A percentile compares a stretch with the other conserved stretches of the same genome.
These are phyloP conservation scores for Hysterangium stoloniferum DNA, from an alignment of 768 basidiomycete species.

Conservation along the genomic window DNA sequence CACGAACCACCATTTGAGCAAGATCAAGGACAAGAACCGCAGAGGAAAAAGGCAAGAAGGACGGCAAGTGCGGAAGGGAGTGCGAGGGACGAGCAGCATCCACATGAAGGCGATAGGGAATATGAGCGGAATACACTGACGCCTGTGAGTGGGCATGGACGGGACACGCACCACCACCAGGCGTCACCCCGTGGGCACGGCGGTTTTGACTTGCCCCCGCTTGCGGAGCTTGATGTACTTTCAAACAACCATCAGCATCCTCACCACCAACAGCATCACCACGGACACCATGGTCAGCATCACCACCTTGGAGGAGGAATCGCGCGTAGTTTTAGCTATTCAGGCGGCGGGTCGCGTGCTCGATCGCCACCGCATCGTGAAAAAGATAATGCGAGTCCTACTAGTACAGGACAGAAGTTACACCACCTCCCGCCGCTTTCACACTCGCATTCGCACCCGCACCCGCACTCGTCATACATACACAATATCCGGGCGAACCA, in stretches of 20 bases:
- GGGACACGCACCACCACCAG: conserved; percentile 6
- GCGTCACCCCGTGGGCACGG: conserved; percentile 27
- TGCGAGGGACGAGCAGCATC: conserved; percentile 27
- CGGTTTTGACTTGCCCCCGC: conserved; percentile 58
- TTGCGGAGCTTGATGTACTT: conserved; percentile 19
- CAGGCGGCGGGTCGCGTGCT: not conserved
- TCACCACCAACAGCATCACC: not conserved
- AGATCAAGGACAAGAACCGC: conserved; percentile 3
- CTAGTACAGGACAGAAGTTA: not conserved
- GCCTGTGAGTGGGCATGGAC: not conserved
- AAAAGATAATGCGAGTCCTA: not conserved
- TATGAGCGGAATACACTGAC: conserved; percentile 27
- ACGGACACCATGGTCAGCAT: conserved; percentile 4
- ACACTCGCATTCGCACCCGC: not conserved
- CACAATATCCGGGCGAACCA: not conserved
- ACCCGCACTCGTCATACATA: not conserved
- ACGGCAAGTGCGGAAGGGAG: not conserved
- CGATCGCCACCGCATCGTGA: not conserved
- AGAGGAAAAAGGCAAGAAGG: conserved; percentile 3
- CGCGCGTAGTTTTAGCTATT: not conserved
- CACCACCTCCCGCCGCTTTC: not conserved
- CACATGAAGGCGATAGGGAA: conserved; percentile 44
- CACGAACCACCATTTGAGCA: conserved; percentile 4
- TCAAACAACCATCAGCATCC: conserved; percentile 3
- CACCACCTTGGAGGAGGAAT: not conserved